A percentile compares a stretch with the other conserved stretches of the same genome.
Conservation (phyloP, 495 filamentous ascomycete genomes). For the Pyrenopolyporus hunteri region DNA sequence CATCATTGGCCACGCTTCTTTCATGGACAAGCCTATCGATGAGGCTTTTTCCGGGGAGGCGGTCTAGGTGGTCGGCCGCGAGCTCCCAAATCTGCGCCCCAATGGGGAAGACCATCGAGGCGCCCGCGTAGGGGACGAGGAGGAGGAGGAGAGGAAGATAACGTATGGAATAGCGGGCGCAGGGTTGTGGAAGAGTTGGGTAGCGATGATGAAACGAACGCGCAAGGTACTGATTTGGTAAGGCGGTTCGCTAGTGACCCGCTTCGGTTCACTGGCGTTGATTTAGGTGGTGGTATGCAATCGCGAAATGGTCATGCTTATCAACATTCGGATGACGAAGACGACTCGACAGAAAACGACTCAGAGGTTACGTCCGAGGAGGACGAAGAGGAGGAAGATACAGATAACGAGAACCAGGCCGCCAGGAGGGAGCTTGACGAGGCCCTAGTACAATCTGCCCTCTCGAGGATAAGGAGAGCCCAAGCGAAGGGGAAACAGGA, state of each 20-base stretch:
- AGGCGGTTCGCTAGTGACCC: slow-evolving; percentile 63
- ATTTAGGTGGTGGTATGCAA: slow-evolving; percentile 57
- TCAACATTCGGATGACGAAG: slow-evolving; percentile 55
- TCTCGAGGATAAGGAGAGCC: slow-evolving; percentile 77
- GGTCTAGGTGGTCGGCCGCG: slow-evolving; percentile 99
- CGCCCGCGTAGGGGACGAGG: slow-evolving; percentile 69
- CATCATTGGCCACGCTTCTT: slow-evolving; percentile 90
- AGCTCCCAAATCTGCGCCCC: slow-evolving; percentile 95
- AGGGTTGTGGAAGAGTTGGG: slow-evolving; percentile 73
- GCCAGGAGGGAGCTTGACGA: slow-evolving; percentile 64
- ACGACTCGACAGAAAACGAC: slow-evolving; percentile 60
- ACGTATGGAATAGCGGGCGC: slow-evolving; percentile 50
- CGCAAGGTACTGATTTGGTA: slow-evolving; percentile 61
- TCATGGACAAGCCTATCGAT: slow-evolving; percentile 99
- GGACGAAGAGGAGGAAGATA: slow-evolving; percentile 57
- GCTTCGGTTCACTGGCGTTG: slow-evolving; percentile 66
- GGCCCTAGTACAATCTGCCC: slow-evolving; percentile 71
- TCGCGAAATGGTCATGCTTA: slow-evolving; percentile 51
- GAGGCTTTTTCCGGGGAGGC: slow-evolving; percentile 99
- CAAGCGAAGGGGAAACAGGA: slow-evolving; percentile 74
- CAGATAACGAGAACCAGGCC: slow-evolving; percentile 58
- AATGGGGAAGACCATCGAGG: slow-evolving; percentile 98
- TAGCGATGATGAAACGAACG: slow-evolving; percentile 65
- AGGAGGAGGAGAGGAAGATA: slow-evolving; percentile 56
- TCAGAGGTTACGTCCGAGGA: slow-evolving; percentile 49